These are phyloP conservation scores for Linnemannia zychae DNA, from an alignment of 192 early-diverging fungal genomes.

Conservation along the genomic window DNA sequence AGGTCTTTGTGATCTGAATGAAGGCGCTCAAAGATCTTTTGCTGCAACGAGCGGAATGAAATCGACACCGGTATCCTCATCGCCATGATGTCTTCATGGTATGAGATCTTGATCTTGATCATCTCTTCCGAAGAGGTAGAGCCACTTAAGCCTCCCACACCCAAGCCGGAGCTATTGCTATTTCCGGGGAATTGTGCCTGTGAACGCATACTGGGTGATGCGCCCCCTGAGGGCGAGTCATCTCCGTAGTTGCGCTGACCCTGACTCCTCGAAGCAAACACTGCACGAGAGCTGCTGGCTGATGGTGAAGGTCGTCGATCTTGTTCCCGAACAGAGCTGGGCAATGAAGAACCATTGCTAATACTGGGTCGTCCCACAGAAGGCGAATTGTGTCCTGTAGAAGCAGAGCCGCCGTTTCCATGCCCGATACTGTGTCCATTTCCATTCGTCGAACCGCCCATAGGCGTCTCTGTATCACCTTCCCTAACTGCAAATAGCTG, in stretches of 20 bases:
- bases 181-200: slow-evolving; percentile 7
- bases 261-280: slow-evolving; percentile 11
- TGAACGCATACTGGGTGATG: slow-evolving; percentile 34
- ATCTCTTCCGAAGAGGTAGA: slow-evolving; percentile 16
- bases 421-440: not conserved
- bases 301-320: slow-evolving; percentile 30
- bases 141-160: slow-evolving; percentile 4
- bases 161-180: not conserved
- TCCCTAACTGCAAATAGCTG: slow-evolving; percentile 69
- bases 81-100: slow-evolving; percentile 79
- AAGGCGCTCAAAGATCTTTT: slow-evolving; percentile 73
- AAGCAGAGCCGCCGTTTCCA: not conserved
- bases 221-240: slow-evolving; percentile 16
- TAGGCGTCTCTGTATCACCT: slow-evolving; percentile 70
- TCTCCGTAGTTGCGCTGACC: slow-evolving; percentile 21
- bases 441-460: slow-evolving; percentile 26
- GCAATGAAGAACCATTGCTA: not conserved
- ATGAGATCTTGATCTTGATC: slow-evolving; percentile 81
- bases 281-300: not conserved
- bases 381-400: slow-evolving; percentile 16
- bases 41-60: slow-evolving; percentile 66
- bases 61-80: slow-evolving; percentile 72
- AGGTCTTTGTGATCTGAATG: slow-evolving; percentile 13
- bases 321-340: slow-evolving; percentile 1
- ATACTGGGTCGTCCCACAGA: slow-evolving; percentile 11